Evolutionary conservation across 148 eudicot species (phyloP), one percentile per base, ranked within the genome.

Genomic region (Vaccinium myrtillus): DNA sequence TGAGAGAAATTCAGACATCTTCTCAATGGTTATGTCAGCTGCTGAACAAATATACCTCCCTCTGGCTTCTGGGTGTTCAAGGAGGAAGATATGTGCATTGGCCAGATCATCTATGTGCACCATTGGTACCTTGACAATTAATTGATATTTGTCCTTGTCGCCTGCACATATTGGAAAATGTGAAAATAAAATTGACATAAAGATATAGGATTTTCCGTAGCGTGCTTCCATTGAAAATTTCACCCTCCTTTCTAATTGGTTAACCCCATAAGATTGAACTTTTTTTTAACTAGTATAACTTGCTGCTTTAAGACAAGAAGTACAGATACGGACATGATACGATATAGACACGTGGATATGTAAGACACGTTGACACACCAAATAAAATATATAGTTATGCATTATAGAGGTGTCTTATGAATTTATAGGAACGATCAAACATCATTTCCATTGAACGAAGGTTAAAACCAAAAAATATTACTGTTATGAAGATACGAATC

Each of bases 41-140:
- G 85, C 32, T 23, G 86, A 65, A 56, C 86, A 86, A 30, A 84
- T 84, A 59, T 88, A 88, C 63, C 90, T 84, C 70, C 90, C 90
- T 43, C 86, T 77, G 50, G 87, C 85, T 18, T 70, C 14, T 13
- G 90, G 87, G 25, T 75, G 49, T 25, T 86, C 88, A 27, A 88
- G 59, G 19, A 83, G 86, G 43, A 70, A 79, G 63, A 86, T 73
- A 23, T 78, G 54, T 23, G 88, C 86, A 30, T 81, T 49, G 18
- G 70, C 88, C 7, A 83, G 27, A 39, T 86, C 88, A 80, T 86
- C 83, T 8, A 86, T 61, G 21, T 86, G 88, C 18, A 86, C 86
- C 75, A 73, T 49, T 65, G 71, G 16, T 65, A 65, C 15, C 71
- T 65, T 65, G 32, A 15, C 32, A 23, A 65, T 65, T 9, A 65